Base-by-base conservation (phyloP, 2,329 filamentous ascomycete genomes). In the Cordyceps cicadae region DNA sequence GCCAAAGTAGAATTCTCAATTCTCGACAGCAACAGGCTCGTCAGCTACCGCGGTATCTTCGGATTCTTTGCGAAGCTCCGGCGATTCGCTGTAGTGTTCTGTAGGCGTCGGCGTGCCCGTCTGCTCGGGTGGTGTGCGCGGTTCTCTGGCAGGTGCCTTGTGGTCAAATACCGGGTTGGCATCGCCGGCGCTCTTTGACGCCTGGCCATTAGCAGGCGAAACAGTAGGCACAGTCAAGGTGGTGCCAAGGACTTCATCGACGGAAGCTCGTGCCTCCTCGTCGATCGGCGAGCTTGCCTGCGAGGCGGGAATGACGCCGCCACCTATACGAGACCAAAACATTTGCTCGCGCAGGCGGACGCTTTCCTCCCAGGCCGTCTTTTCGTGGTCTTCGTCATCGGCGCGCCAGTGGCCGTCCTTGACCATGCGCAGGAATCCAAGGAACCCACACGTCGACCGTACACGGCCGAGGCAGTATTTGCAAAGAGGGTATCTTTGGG, bases 321-420 rank as follows among this genome's bases (percentile, higher is more conserved):
- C 94, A 29, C 93, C 93, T 57, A 99, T 85, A 60, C 94, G 84
- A 55, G 90, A 86, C 94, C 94, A 99, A 71, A 99, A 99, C 89
- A 99, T 96, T 67, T 93, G 87, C 72, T 99, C 94, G 55, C 94
- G 82, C 53, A 97, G 75, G 34, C 88, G 85, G 12, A 97, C 89
- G 61, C 91, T 91, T 76, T 99, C 94, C 70, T 97, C 93, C 94
- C 94, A 99, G 0, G 92, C 91, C 32, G 86, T 84, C 69, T 89
- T 90, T 74, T 95, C 90, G 39, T 92, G 89, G 54, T 94, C 90
- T 45, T 88, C 84, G 61, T 89, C 89, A 52, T 92, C 89, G 14
- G 88, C 87, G 55, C 90, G 86, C 86, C 94, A 94, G 68, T 96
- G 89, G 2, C 94, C 94, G 67, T 97, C 93, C 66, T 93, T 90